These are phyloP conservation scores for Trametes sp. DNA, from an alignment of 1,284 basidiomycete genomes.

Conservation along the genomic window DNA sequence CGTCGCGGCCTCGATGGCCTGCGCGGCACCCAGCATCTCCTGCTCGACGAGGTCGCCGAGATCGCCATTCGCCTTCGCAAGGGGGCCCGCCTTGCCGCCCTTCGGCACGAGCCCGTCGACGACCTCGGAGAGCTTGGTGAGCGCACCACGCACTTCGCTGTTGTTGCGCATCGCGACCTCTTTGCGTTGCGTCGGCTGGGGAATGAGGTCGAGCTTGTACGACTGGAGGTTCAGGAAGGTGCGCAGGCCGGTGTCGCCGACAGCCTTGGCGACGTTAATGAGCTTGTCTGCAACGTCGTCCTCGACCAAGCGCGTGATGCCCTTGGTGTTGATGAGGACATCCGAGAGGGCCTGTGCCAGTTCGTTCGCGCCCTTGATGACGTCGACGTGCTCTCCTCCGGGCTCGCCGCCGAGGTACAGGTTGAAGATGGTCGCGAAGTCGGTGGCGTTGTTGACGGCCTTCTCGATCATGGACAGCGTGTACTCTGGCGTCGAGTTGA, in stretches of 20 bases:
- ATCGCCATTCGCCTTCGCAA: constrained; percentile 88
- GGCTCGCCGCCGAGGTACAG: constrained; percentile 88
- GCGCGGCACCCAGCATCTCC: constrained; percentile 95
- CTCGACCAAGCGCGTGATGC: constrained; percentile 91
- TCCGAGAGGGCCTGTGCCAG: constrained; percentile 94
- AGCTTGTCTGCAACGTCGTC: constrained; percentile 93
- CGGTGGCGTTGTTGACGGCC: constrained; percentile 91
- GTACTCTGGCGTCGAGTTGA: constrained; percentile 97
- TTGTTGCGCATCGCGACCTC: constrained; percentile 93
- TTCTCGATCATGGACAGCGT: constrained; percentile 99
- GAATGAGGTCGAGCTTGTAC: constrained; percentile 87
- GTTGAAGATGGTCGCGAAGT: constrained; percentile 96
- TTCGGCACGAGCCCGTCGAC: constrained; percentile 91
- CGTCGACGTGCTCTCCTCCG: constrained; percentile 96
- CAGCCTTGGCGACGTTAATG: constrained; percentile 82
- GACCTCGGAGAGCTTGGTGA: constrained; percentile 86
- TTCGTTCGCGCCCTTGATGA: constrained; percentile 98
- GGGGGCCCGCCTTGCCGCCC: constrained; percentile 71
- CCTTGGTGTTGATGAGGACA: constrained; percentile 93
- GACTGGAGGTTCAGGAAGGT: constrained; percentile 98
- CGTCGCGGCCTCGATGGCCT: constrained; percentile 94
- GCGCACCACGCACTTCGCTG: constrained; percentile 81
- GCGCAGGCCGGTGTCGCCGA: constrained; percentile 89
- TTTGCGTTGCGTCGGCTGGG: constrained; percentile 74
- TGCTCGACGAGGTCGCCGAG: constrained; percentile 97